phyloP scores from a whole-genome alignment of 352 stramenopile species.

The Pythium diclinum region DNA sequence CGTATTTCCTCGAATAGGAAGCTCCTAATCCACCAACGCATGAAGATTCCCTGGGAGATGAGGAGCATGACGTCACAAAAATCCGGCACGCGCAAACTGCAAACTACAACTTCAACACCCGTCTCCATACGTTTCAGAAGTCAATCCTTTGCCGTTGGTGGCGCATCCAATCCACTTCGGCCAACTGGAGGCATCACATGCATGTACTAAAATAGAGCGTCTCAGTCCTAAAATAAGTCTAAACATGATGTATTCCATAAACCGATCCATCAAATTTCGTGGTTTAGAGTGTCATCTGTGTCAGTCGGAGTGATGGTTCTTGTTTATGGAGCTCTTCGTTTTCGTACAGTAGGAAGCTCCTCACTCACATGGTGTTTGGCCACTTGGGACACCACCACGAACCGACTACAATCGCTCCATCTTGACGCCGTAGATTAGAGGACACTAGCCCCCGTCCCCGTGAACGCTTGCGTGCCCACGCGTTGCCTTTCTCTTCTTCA shows the following conservation, averaged over 20 bases:
- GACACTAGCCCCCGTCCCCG: not conserved
- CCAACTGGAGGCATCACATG: not conserved
- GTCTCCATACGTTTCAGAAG: not conserved
- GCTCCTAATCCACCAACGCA: not conserved
- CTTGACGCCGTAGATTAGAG: not conserved
- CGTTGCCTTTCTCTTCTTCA: not conserved
- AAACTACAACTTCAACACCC: conserved; percentile 25
- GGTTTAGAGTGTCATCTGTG: not conserved
- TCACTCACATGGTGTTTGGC: conserved; percentile 15
- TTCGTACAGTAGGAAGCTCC: not conserved
- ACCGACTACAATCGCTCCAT: not conserved
- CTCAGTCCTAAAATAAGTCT: not conserved
- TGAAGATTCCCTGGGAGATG: not conserved
- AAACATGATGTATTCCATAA: not conserved
- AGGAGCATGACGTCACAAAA: conserved; percentile 19
- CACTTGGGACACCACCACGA: conserved; percentile 10
- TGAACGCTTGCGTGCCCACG: not conserved
- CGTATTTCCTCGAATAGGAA: not conserved
- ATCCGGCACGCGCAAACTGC: conserved; percentile 8
- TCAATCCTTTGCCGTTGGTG: not conserved
- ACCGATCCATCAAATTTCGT: not conserved
- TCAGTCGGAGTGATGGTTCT: conserved; percentile 18
- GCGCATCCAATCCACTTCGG: conserved; percentile 5
- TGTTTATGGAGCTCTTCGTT: conserved; percentile 19
- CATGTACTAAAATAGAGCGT: conserved; percentile 14